phyloP scores from a whole-genome alignment of 2,329 filamentous ascomycete genomes.

The Gnomoniopsis smithogilvyi region DNA sequence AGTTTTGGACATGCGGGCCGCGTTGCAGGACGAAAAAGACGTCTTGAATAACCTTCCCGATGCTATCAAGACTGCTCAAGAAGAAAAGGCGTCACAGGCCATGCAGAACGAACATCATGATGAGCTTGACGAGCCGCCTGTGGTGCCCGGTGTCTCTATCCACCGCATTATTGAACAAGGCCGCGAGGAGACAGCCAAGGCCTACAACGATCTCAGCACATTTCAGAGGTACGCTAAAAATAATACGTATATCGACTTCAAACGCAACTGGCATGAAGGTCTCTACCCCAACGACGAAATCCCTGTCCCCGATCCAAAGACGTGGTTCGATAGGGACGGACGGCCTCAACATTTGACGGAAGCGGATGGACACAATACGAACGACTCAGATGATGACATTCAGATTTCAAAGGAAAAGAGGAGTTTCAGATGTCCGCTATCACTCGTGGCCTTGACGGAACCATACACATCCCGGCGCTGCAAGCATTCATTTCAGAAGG shows the following conservation, averaged over 20 bases:
- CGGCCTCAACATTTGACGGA: constrained; percentile 27
- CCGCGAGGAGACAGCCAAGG: constrained; percentile 33
- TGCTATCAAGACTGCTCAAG: constrained; percentile 23
- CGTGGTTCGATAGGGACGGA: constrained; percentile 51
- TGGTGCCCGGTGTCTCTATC: constrained; percentile 12
- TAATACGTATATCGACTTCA: constrained; percentile 60
- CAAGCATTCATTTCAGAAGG: constrained; percentile 69
- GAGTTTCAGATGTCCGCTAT: constrained; percentile 68
- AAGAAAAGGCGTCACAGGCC: constrained; percentile 24
- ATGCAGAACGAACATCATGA: constrained; percentile 21
- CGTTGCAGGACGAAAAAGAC: constrained; percentile 45
- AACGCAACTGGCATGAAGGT: constrained; percentile 54
- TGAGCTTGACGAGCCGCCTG: constrained; percentile 14
- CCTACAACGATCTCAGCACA: constrained; percentile 40
- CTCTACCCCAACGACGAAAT: constrained; percentile 45
- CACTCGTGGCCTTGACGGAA: constrained; percentile 60
- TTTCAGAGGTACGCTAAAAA: constrained; percentile 51
- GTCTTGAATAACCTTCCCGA: constrained; percentile 36
- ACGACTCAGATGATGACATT: constrained; percentile 65
- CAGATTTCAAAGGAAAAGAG: constrained; percentile 61
- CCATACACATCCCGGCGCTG: constrained; percentile 66
- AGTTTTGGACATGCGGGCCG: constrained; percentile 46
- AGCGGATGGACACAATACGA: constrained; percentile 31
- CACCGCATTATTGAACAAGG: constrained; percentile 29
- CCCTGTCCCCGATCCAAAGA: constrained; percentile 48